A percentile compares a stretch with the other conserved stretches of the same genome.
These are phyloP conservation scores for Cordyceps cicadae DNA, from an alignment of 2,329 filamentous ascomycete species.

Conservation along the genomic window DNA sequence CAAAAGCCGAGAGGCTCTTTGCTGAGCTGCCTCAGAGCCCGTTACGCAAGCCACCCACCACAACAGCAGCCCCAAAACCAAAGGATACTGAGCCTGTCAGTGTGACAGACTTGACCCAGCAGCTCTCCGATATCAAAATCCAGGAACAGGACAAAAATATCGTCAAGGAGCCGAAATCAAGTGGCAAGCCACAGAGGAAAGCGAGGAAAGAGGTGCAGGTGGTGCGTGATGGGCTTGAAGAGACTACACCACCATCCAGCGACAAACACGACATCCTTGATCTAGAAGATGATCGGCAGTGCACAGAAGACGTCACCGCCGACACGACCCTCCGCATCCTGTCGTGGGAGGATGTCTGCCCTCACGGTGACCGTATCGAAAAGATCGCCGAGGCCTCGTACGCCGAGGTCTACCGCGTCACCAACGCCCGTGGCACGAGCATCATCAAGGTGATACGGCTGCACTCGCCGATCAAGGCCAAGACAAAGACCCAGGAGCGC, in stretches of 20 bases:
- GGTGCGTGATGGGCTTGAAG: background rate
- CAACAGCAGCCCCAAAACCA: background rate
- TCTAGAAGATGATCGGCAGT: conserved; percentile 11
- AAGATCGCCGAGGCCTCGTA: conserved; percentile 62
- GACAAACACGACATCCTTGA: background rate
- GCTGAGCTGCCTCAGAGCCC: conserved; percentile 45
- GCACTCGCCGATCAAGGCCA: conserved; percentile 47
- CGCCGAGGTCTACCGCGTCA: conserved; percentile 57
- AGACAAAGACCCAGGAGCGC: conserved; percentile 47
- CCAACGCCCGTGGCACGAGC: conserved; percentile 50
- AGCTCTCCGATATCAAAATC: conserved; percentile 24
- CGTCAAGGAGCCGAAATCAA: background rate
- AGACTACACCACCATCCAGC: background rate
- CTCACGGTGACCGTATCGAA: conserved; percentile 41
- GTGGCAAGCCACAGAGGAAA: background rate
- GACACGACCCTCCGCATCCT: conserved; percentile 31
- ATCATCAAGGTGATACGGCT: conserved; percentile 59
- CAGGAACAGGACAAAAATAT: background rate
- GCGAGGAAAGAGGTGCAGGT: background rate
- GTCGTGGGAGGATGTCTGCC: conserved; percentile 51
- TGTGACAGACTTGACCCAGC: conserved; percentile 26
- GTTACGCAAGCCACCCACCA: conserved; percentile 24
- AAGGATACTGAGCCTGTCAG: conserved; percentile 14
- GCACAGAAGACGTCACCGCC: background rate
- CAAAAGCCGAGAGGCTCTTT: conserved; percentile 41